These are phyloP conservation scores for Ilyonectria destructans DNA, from an alignment of 2,329 filamentous ascomycete species.

Conservation along the genomic window DNA sequence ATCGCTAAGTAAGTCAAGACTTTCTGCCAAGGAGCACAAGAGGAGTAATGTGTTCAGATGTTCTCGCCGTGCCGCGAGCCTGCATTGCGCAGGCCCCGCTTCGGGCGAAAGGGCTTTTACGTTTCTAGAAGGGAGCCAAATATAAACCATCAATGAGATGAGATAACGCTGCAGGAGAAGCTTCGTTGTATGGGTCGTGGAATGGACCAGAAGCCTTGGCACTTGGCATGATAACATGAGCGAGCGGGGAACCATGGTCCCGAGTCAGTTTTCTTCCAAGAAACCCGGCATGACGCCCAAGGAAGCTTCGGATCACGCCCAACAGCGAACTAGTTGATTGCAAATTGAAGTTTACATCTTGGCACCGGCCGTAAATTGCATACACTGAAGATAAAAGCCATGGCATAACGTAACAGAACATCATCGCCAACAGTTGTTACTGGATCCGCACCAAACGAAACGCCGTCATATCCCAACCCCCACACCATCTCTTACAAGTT, in stretches of 20 bases:
- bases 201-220: slow-evolving; percentile 6
- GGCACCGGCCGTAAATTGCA: neutral
- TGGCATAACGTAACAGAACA: neutral
- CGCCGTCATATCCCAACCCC: slow-evolving; percentile 6
- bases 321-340: neutral
- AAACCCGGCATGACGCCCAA: neutral
- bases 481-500: neutral
- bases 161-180: slow-evolving; percentile 4
- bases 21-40: neutral
- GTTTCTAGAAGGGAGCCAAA: neutral
- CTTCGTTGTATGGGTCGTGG: neutral
- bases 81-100: neutral
- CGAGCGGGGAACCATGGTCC: neutral
- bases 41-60: neutral
- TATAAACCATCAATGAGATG: neutral
- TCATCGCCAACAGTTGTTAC: neutral
- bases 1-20: slow-evolving; percentile 14
- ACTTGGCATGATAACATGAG: neutral
- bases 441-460: slow-evolving; percentile 6
- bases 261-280: neutral
- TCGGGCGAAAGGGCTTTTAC: neutral
- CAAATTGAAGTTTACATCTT: neutral
- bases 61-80: neutral
- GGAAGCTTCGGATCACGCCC: neutral
- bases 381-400: neutral